These are phyloP conservation scores for Arthrobotrys musiformis DNA, from an alignment of 2,329 filamentous ascomycete species.

Conservation along the genomic window DNA sequence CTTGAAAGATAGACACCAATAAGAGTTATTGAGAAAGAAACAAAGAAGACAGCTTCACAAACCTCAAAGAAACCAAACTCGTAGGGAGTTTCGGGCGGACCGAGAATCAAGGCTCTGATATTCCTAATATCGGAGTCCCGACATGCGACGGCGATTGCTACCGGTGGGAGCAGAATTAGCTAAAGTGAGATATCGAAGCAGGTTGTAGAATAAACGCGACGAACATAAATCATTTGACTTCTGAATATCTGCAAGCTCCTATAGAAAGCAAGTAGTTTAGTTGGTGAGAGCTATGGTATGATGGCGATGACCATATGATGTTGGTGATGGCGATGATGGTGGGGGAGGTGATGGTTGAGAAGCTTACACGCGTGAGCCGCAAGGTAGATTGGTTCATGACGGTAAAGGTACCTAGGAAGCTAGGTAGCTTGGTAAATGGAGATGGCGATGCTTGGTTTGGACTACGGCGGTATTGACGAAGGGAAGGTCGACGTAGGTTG, in stretches of 20 bases:
- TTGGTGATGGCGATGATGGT: constrained; percentile 45
- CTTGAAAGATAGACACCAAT: no score
- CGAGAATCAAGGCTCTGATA: constrained; percentile 87
- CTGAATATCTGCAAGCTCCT: constrained; percentile 89
- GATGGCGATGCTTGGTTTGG: background rate
- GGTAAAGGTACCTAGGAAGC: no score
- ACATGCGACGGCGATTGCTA: constrained; percentile 87
- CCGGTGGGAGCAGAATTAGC: background rate
- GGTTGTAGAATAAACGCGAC: constrained; percentile 60
- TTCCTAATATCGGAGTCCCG: constrained; percentile 88
- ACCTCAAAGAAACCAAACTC: constrained; percentile 98
- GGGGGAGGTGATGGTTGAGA: constrained; percentile 35
- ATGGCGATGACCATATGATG: background rate
- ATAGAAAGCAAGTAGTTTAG: constrained; percentile 34
- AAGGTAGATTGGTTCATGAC: constrained; percentile 90
- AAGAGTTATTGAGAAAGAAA: no score
- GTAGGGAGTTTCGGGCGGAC: constrained; percentile 92
- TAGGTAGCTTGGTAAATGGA: background rate
- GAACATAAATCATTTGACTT: constrained; percentile 83
- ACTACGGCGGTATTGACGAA: background rate
- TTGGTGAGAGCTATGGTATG: background rate
- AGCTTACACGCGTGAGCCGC: constrained; percentile 80
- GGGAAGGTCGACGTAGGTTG: no score
- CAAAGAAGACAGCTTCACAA: no score
- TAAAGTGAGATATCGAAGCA: background rate